Conservation (phyloP, 2,329 filamentous ascomycete genomes). For the Sclerotiophoma versabilis region DNA sequence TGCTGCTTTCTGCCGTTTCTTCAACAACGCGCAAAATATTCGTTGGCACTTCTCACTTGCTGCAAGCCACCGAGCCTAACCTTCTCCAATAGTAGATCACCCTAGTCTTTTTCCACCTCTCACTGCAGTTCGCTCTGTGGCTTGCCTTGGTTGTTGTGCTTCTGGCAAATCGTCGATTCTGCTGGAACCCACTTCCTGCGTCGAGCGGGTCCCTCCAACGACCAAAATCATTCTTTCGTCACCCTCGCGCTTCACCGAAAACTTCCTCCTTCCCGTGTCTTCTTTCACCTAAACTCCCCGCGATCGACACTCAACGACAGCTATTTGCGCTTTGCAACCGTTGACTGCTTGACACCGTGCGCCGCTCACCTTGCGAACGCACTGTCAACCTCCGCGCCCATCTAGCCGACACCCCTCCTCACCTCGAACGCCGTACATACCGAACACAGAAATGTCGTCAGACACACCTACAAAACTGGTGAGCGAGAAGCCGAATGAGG, state of each 20-base stretch:
- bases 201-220: slow-evolving; percentile 28
- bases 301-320: slow-evolving; percentile 3
- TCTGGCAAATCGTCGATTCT: slow-evolving; percentile 32
- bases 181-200: slow-evolving; percentile 36
- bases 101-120: slow-evolving; percentile 19
- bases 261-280: slow-evolving; percentile 2
- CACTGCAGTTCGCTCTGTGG: slow-evolving; percentile 18
- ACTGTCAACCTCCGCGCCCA: slow-evolving; percentile 6
- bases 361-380: neutral
- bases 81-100: slow-evolving; percentile 13
- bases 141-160: slow-evolving; percentile 14
- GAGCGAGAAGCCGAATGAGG: slow-evolving; percentile 39
- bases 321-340: neutral
- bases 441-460: slow-evolving; percentile 25
- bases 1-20: slow-evolving; percentile 8
- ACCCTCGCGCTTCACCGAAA: slow-evolving; percentile 22
- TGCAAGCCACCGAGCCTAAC: slow-evolving; percentile 26
- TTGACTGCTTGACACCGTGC: slow-evolving; percentile 1
- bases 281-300: neutral
- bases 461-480: slow-evolving; percentile 43
- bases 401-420: slow-evolving; percentile 7
- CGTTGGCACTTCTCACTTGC: slow-evolving; percentile 7
- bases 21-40: slow-evolving; percentile 12
- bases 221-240: slow-evolving; percentile 45
- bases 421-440: slow-evolving; percentile 5